Evolutionary conservation across 345 rosid species (phyloP).

Genomic region (Acer saccharum): DNA sequence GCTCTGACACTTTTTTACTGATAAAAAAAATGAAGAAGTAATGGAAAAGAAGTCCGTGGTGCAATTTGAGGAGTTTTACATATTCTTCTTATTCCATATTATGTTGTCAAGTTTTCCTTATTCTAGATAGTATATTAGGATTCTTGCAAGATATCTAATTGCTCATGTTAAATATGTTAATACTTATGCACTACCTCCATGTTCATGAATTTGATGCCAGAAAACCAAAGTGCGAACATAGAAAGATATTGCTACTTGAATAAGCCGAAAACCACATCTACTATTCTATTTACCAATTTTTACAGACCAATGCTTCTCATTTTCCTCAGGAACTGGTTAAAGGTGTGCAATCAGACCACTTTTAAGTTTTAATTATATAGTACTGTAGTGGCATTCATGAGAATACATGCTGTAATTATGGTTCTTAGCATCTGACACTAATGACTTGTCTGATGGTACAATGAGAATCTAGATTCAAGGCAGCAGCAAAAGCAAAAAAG

Average conservation of each 20-base stretch:
- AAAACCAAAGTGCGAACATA: slow-evolving; percentile 36
- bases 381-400: background rate
- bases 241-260: slow-evolving; percentile 54
- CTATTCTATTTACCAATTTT: slow-evolving; percentile 41
- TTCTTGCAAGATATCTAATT: background rate
- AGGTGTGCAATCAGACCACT: slow-evolving; percentile 37
- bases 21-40: background rate
- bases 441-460: background rate
- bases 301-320: slow-evolving; percentile 37
- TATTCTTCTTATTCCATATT: background rate
- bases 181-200: background rate
- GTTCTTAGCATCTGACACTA: background rate
- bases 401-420: background rate
- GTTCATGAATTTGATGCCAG: slow-evolving; percentile 28
- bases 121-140: background rate
- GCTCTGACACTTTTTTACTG: background rate
- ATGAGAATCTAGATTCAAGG: slow-evolving; percentile 32
- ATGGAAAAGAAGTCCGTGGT: background rate
- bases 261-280: slow-evolving; percentile 33
- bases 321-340: slow-evolving; percentile 56
- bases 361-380: slow-evolving; percentile 4
- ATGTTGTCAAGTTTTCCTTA: background rate
- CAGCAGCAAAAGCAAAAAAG: slow-evolving; percentile 31
- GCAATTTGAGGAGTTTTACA: background rate
- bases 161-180: background rate